Evolutionary conservation across 2,329 filamentous ascomycete genomes (phyloP), one percentile per base, ranked within the genome.

Genomic region (Helicocarpus griseus): DNA sequence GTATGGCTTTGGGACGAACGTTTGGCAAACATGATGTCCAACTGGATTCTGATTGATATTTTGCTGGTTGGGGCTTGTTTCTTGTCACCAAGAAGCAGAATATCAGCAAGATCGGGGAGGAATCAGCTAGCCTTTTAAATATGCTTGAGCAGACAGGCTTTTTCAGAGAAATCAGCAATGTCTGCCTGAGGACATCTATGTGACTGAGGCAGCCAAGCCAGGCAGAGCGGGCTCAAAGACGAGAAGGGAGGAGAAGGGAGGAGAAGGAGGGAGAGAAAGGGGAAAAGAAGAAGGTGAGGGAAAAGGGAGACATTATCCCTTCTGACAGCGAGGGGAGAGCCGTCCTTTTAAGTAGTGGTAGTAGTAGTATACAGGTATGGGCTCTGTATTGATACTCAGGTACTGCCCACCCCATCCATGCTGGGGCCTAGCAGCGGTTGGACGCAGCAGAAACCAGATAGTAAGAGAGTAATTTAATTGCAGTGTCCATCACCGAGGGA

Each of bases 1-100:
- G 58, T 52, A 35, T 61, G 58, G 50, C 51, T 56, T 22, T 57
- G 55, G 44, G 55, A 53, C n/a, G 53, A 43, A 2, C 53, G 48
- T 52, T 49, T 55, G 48, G 48, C 28, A 35, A 58, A 58, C 56
- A 58, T 58, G 54, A 43, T 50, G 48, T 24, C 47, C 22, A 9
- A 29, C 28, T 13, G 43, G 43, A 44, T 6, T 5, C 2, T 1
- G n/a, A 9, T 21, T 19, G 5, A 19, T 39, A n/a, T 21, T 21
- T 39, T 39, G n/a, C 19, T 11, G 14, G 4, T 5, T 8, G 7
- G 22, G 22, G 22, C 40, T n/a, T 11, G 40, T 44, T 44, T 43
- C 24, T 29, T 8, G 24, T n/a, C 11, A 3, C 14, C 24, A 44
- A n/a, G 14, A 26, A 44, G 6, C 22, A 28, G 17, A 28, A 4